A percentile compares a stretch with the other conserved stretches of the same genome.
These are phyloP conservation scores for Vaccinium darrowii DNA, from an alignment of 148 eudicot genomes.

Conservation along the genomic window DNA sequence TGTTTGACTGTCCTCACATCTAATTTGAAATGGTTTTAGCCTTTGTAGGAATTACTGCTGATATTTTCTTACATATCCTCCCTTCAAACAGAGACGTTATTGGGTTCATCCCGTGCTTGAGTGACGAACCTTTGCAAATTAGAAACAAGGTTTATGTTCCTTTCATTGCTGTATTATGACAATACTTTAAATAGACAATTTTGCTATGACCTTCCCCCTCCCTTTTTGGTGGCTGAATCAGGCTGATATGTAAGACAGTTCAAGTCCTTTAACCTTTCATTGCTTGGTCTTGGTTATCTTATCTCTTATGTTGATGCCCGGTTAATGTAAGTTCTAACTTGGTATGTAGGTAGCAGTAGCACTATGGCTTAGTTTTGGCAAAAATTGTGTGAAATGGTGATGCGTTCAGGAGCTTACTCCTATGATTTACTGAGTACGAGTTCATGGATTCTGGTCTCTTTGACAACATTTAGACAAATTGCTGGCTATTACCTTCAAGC, in stretches of 20 bases:
- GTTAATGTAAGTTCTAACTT: neutral
- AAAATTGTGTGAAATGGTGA: neutral
- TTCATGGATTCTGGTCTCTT: neutral
- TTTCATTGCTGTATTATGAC: neutral
- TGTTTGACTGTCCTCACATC: neutral
- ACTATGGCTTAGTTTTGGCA: neutral
- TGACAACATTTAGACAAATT: no score
- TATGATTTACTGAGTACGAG: neutral
- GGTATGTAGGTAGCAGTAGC: neutral
- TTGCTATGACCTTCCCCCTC: neutral
- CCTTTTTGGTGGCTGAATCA: neutral
- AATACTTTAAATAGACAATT: neutral
- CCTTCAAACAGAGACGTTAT: neutral
- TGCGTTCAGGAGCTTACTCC: neutral
- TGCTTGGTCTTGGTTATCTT: no score
- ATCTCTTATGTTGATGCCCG: neutral
- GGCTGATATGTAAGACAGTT: neutral
- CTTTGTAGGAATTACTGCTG: neutral
- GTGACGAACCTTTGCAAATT: neutral
- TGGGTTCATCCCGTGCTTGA: neutral
- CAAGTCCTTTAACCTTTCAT: neutral
- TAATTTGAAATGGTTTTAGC: neutral
- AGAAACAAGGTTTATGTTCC: neutral
- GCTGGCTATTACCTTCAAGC: neutral
- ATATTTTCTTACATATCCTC: neutral